Base-by-base conservation (phyloP, 352 stramenopile species). In the Phytophthora litchii region DNA sequence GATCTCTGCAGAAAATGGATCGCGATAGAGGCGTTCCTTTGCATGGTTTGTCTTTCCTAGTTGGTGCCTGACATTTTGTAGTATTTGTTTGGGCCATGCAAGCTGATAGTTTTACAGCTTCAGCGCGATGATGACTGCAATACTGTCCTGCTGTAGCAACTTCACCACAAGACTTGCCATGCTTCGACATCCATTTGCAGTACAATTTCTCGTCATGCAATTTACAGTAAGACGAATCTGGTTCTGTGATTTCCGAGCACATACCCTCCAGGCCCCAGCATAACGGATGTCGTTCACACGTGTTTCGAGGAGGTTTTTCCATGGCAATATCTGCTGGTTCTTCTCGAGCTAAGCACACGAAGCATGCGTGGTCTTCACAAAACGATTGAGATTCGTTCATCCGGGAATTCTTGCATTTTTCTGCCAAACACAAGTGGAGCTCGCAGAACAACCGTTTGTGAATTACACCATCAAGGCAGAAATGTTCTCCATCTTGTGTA, bases 301-400 rank as follows among this genome's bases (percentile, higher is more conserved):
- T 47, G 47, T 90, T 89, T 5, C 80, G 70, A 47, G 83, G 83
- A 7, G 78, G 76, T 1, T 67, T 51, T 16, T 83, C 72, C 0
- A 41, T 23, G 11, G 83, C 78, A 25, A 68, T 4, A 12, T 47
- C 60, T 3, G 70, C 49, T 6, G 42, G 3, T 17, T 67, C 34
- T 7, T 42, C 45, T 16, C 45, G 60, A 37, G 42, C 45, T 4
- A 88, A 45, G 29, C 83, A 92, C 13, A 90, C 58, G 36, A 86
- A 89, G 21, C 83, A 92, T 7, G 67, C 64, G 42, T 92, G 83
- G 7, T 78, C 52, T 8, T 52, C 46, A 23, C 83, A 92, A 51
- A 73, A 88, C 13, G 34, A 27, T 36, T 88, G 67, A 6, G n/a
- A 5, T 4, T 74, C 56, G 10, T 53, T 32, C 12, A 78, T 45